phyloP scores from a whole-genome alignment of 2,329 filamentous ascomycete genomes.

The Akanthomyces dipterigenus region DNA sequence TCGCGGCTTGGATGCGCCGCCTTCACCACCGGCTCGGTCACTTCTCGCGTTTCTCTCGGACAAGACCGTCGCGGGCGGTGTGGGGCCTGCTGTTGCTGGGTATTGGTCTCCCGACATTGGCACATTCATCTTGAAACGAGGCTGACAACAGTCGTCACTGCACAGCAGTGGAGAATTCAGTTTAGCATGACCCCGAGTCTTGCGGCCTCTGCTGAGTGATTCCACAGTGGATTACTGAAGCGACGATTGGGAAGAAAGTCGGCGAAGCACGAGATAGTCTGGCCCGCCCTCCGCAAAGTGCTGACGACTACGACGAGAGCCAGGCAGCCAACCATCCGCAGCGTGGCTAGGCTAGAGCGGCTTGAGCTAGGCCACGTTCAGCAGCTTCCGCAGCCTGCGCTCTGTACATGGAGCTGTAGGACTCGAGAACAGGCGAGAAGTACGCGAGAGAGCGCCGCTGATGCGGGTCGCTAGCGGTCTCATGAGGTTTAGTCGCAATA shows the following conservation, averaged over 20 bases:
- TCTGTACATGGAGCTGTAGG: background rate
- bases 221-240: background rate
- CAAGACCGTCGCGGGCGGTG: background rate
- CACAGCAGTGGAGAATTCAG: background rate
- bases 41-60: constrained; percentile 17
- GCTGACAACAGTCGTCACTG: background rate
- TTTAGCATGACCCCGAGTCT: background rate
- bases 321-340: background rate
- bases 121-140: background rate
- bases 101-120: background rate
- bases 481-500: background rate
- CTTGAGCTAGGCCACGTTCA: background rate
- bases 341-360: background rate
- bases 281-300: background rate
- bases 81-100: background rate
- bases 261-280: background rate
- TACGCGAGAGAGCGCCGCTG: background rate
- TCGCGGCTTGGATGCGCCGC: constrained; percentile 28
- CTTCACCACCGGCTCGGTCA: background rate
- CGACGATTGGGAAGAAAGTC: background rate
- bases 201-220: background rate
- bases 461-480: background rate
- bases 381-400: background rate
- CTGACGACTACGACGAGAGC: constrained; percentile 4
- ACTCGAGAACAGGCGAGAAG: background rate